phyloP scores from a whole-genome alignment of 371 early-diverging fungal species.

The Haplosporangium sp. region DNA sequence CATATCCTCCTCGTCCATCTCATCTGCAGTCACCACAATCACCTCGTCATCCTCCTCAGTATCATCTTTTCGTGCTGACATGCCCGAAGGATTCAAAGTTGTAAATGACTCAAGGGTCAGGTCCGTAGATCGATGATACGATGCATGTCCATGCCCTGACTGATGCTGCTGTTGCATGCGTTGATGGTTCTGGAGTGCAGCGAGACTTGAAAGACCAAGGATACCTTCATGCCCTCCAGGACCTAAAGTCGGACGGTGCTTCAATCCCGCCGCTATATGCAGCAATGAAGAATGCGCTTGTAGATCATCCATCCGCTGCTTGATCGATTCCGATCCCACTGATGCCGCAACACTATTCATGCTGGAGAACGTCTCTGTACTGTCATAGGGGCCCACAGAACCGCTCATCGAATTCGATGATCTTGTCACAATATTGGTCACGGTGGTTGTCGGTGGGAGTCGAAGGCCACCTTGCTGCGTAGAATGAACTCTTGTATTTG shows the following conservation, averaged over 20 bases:
- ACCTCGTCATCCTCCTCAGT: slow-evolving; percentile 10
- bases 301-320: slow-evolving; percentile 7
- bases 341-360: slow-evolving; percentile 10
- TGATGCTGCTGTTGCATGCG: not conserved
- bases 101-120: no score
- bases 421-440: slow-evolving; percentile 10
- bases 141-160: not conserved
- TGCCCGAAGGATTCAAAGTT: no score
- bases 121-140: no score
- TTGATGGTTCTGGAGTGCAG: not conserved
- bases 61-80: not conserved
- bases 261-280: not conserved
- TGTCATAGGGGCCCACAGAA: not conserved
- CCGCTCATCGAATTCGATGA: slow-evolving; percentile 1
- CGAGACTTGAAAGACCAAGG: not conserved
- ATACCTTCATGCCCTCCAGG: no score
- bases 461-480: no score
- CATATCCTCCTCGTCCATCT: slow-evolving; percentile 9
- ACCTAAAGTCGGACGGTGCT: not conserved
- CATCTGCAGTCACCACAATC: slow-evolving; percentile 17
- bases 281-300: not conserved
- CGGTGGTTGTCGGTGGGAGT: slow-evolving; percentile 5
- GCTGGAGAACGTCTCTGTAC: not conserved
- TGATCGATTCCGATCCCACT: not conserved
- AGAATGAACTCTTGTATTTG: not conserved